phyloP scores from a whole-genome alignment of 2,329 filamentous ascomycete genomes.

The Scedosporium boydii region DNA sequence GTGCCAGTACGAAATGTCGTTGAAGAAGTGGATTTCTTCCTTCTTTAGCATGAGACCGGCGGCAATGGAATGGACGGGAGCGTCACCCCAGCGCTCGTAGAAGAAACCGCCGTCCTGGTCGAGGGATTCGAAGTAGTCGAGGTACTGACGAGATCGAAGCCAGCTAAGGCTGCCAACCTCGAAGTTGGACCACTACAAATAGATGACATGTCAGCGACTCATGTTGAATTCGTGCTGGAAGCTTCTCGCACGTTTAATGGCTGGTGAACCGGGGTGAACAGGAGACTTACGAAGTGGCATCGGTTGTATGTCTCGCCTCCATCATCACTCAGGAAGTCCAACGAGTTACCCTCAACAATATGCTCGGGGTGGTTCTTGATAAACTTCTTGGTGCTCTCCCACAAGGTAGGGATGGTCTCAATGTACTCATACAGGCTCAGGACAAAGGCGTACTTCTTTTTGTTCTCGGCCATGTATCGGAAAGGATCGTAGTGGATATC shows the following conservation, averaged over 20 bases:
- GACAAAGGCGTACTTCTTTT: slow-evolving; percentile 97
- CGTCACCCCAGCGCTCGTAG: slow-evolving; percentile 97
- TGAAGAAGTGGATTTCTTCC: slow-evolving; percentile 95
- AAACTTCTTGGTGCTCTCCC: slow-evolving; percentile 93
- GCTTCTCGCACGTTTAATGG: not conserved
- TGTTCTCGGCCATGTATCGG: slow-evolving; percentile 89
- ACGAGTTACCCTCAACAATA: slow-evolving; percentile 71
- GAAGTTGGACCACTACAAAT: slow-evolving; percentile 87
- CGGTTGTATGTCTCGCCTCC: slow-evolving; percentile 88
- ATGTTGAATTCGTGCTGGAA: not conserved
- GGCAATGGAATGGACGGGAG: slow-evolving; percentile 95
- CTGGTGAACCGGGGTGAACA: not conserved
- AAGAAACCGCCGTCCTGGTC: slow-evolving; percentile 95
- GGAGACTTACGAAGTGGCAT: slow-evolving; percentile 77
- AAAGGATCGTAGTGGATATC: slow-evolving; percentile 95
- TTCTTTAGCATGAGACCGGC: slow-evolving; percentile 80
- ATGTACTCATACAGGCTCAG: slow-evolving; percentile 93
- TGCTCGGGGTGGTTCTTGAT: slow-evolving; percentile 86
- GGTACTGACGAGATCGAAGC: slow-evolving; percentile 80
- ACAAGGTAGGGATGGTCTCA: slow-evolving; percentile 91
- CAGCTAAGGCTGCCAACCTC: slow-evolving; percentile 91
- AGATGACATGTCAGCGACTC: not conserved
- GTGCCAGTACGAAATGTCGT: slow-evolving; percentile 97
- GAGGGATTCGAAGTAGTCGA: slow-evolving; percentile 81
- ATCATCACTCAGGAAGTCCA: slow-evolving; percentile 88